Evolutionary conservation across 2,329 filamentous ascomycete genomes (phyloP), one percentile per base, ranked within the genome.

Genomic region (Colletotrichum sojae): DNA sequence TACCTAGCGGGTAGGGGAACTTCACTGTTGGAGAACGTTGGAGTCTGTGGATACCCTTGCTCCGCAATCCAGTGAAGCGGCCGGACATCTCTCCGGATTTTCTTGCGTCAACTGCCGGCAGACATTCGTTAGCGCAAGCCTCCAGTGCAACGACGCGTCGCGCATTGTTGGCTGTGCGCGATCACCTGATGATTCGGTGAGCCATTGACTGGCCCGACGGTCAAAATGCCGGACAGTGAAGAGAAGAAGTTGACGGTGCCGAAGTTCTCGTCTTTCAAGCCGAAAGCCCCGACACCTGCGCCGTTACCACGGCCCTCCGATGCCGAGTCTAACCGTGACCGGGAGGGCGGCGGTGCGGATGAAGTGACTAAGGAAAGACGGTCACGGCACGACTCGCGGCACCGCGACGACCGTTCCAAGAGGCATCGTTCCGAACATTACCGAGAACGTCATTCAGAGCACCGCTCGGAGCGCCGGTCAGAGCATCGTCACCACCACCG

Each of bases 261-360:
- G 10, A 94, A 90, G 74, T 95, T 95, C 76, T 84, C 89, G 20
- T 95, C 92, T 71, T 95, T 95, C 82, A 91, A 87, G 73, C 58
- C 88, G 86, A 69, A 86, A 85, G 69, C 62, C 75, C 13, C 60
- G 66, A 16, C 10, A 71, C 36, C 71, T 73, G 18, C 55, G 49
- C 59, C 69, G 36, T 43, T 70, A 13, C 52, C 56, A 53, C 61
- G 65, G 71, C 63, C 68, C 54, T 72, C 67, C 13, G 52, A 51
- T 25, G 60, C 54, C 15, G 45, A 69, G 63, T 39, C 60, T 13
- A 22, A 48, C 46, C 64, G 54, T 18, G 57, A 39, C 15, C 57
- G 13, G 12, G 48, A 63, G n/a, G 22, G 46, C 18, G 22, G 46
- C 18, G 53, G 52, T 2, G 15, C n/a, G 13, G 36, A 64, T 59